These are phyloP conservation scores for Magnaporthales sp. DNA, from an alignment of 2,329 filamentous ascomycete species.

Conservation along the genomic window DNA sequence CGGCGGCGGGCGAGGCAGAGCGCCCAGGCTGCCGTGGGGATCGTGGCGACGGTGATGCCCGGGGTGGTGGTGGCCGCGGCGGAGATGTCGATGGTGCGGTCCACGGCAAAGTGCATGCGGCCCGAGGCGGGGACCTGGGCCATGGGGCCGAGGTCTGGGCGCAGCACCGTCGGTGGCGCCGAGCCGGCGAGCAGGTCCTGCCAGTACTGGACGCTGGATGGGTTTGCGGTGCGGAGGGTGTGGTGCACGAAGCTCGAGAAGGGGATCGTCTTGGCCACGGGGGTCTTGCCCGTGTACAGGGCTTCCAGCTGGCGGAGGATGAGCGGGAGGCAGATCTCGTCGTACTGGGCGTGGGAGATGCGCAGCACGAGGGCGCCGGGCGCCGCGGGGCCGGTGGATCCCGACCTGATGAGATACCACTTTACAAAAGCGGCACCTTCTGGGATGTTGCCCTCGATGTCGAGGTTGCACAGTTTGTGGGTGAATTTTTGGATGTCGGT, in stretches of 20 bases:
- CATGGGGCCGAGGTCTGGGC: slow-evolving; percentile 17
- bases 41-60: slow-evolving; percentile 53
- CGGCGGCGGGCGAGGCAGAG: slow-evolving; percentile 49
- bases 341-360: slow-evolving; percentile 62
- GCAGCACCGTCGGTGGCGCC: slow-evolving; percentile 32
- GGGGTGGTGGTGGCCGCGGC: slow-evolving; percentile 9
- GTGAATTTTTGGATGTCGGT: slow-evolving; percentile 43
- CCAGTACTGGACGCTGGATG: slow-evolving; percentile 53
- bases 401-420: slow-evolving; percentile 41
- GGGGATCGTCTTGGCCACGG: slow-evolving; percentile 24
- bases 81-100: slow-evolving; percentile 34
- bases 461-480: slow-evolving; percentile 42
- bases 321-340: slow-evolving; percentile 57
- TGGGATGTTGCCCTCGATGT: slow-evolving; percentile 43
- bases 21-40: slow-evolving; percentile 61
- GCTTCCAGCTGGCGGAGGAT: slow-evolving; percentile 52
- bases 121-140: slow-evolving; percentile 21
- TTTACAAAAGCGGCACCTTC: slow-evolving; percentile 53
- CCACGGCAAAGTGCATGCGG: slow-evolving; percentile 30
- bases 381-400: slow-evolving; percentile 15
- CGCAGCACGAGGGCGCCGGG: slow-evolving; percentile 44
- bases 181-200: slow-evolving; percentile 46
- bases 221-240: slow-evolving; percentile 28
- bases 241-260: slow-evolving; percentile 39
- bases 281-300: slow-evolving; percentile 26